Evolutionary conservation across 2,329 filamentous ascomycete species (phyloP), one percentile per base, ranked within the genome.

Genomic region (Aschersonia sp.): DNA sequence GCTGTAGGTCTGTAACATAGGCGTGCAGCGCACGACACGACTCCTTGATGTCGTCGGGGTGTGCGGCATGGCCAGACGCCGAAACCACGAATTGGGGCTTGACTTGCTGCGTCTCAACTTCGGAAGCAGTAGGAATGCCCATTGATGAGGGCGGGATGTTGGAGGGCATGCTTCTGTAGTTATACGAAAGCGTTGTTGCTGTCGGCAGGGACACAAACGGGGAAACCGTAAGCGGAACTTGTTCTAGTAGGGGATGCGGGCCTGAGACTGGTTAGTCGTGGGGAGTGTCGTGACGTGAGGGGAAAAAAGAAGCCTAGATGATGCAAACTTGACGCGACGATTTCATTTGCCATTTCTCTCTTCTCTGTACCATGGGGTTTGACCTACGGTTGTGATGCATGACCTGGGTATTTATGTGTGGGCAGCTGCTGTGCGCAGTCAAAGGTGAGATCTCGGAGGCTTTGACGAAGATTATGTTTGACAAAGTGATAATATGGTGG

Each of bases 201-300:
- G 86, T 84, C 9, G 92, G 92, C 32, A 98, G 82, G 51, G 84
- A 85, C 58, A 97, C 80, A 70, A 96, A 96, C 30, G 92, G 92
- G 3, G 91, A 96, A 43, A 97, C 89, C 45, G 89, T 94, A 48
- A 98, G 72, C 31, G 92, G 89, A 41, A 97, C 81, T 68, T 98
- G 92, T 55, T 89, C 85, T 44, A 98, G 80, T 54, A 96, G 79
- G 12, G 84, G 86, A 67, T 96, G 89, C 12, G 88, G 81, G 54
- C 77, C 84, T 88, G 52, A n/a, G 42, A 45, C 30, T 53, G 45
- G 59, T 50, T 58, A 50, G 9, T 43, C 40, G 9, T 20, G n/a
- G 9, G 20, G 45, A 10, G 10, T 9, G 35, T 7, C 12, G 2
- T 38, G 35, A 7, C 35, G 35, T 38, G 3, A 12, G 7, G 7